Base-by-base conservation (phyloP, 305 asterid species). In the Fraxinus platypoda region DNA sequence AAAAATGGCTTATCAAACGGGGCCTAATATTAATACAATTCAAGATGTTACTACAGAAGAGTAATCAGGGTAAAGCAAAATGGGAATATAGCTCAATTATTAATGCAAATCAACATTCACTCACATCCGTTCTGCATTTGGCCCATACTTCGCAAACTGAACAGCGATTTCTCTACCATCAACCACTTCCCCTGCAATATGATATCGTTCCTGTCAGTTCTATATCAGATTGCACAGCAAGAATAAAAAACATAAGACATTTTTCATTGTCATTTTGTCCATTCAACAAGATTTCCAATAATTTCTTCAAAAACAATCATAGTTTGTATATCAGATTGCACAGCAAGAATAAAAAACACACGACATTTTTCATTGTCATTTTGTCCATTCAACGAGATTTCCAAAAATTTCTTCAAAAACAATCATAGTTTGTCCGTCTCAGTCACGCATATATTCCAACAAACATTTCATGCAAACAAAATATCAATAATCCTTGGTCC, bases 121-220 rank as follows among this genome's bases (percentile, higher is more conserved):
- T 83, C 75, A 83, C 88, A 86, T 86, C 46, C 85, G 75, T 77
- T 85, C 88, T 1, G 86, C 83, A 77, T 80, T 78, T 28, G 86
- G 88, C 28, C 88, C 88, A 43, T 85, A 85, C 80, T 85, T 85
- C 1, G 88, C 88, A 83, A 85, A 85, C 62, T 83, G 88, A 33
- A 86, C 86, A 37, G 83, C 74, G 28, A 86, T 83, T 75, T 83
- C 86, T 78, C 88, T 77, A 15, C 88, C 86, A 74, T 83, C 88
- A 59, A 86, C 88, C 43, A 77, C 54, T 77, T 78, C 81, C 35
- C 88, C 88, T 85, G 74, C 76, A 81, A 75, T 26, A 25, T 11
- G 12, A 37, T 26, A 38, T 75, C 15, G 43, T 71, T 33, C 25
- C n/a, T 28, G 38, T 71, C 43, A 71, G 76, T 17, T 71, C 75